These are phyloP conservation scores for Blastobotrys arbuscula DNA, from an alignment of 1,139 yeast genomes.

Conservation along the genomic window DNA sequence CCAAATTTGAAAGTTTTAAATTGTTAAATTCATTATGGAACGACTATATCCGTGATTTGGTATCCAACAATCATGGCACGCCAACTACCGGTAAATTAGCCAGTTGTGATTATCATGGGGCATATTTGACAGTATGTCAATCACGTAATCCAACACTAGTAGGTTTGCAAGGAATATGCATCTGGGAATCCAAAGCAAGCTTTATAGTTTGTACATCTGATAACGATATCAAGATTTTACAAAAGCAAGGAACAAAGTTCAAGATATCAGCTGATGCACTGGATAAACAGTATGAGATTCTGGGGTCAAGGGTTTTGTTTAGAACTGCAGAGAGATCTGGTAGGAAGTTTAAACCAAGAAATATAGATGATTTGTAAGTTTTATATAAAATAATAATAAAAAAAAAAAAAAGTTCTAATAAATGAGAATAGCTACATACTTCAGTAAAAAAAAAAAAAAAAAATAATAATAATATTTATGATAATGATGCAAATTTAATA, in stretches of 20 bases:
- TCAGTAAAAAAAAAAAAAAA: not conserved
- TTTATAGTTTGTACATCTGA: constrained; percentile 40
- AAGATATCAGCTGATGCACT: constrained; percentile 20
- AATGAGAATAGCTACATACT: not conserved
- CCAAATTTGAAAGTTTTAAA: constrained; percentile 45
- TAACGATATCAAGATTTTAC: constrained; percentile 29
- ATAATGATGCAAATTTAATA: not conserved
- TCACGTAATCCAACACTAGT: constrained; percentile 53
- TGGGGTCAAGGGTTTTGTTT: constrained; percentile 75
- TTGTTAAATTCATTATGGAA: constrained; percentile 58
- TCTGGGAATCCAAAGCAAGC: constrained; percentile 80
- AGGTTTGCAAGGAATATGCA: constrained; percentile 71
- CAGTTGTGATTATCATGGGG: constrained; percentile 82
- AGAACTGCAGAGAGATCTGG: constrained; percentile 80
- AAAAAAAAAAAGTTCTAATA: not conserved
- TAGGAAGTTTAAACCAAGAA: constrained; percentile 74
- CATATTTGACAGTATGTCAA: constrained; percentile 53
- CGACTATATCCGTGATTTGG: constrained; percentile 50
- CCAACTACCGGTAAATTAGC: constrained; percentile 45
- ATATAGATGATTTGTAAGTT: constrained; percentile 50
- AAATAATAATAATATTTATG: constrained; percentile 1
- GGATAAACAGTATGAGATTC: constrained; percentile 51
- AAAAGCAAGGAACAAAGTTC: constrained; percentile 58
- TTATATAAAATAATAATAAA: not conserved
- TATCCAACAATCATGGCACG: constrained; percentile 27